Conservation (phyloP, 2,329 filamentous ascomycete species). For the Aspergillus sp. region DNA sequence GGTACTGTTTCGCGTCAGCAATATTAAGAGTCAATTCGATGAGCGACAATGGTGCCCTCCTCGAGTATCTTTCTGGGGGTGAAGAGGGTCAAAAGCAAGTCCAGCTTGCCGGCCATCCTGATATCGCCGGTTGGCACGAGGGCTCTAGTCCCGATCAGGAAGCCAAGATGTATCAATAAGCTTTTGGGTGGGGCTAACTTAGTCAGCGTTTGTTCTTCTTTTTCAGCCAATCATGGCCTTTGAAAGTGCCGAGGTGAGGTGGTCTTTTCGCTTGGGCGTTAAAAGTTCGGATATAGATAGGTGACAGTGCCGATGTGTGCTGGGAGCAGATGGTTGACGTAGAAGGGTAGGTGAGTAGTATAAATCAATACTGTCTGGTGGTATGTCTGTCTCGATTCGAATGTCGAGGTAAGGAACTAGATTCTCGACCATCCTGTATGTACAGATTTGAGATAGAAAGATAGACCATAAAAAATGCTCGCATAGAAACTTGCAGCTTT, state of each 20-base stretch:
- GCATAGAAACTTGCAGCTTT: too few relatives aligned
- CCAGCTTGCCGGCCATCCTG: neutral
- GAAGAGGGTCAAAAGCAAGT: neutral
- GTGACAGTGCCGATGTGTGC: neutral
- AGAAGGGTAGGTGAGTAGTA: too few relatives aligned
- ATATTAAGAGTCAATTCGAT: neutral
- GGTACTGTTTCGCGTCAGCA: neutral
- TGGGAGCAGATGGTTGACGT: too few relatives aligned
- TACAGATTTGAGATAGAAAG: too few relatives aligned
- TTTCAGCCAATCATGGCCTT: neutral
- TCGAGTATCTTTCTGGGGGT: too few relatives aligned
- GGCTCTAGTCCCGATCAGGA: neutral
- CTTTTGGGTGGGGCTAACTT: neutral
- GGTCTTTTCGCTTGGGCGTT: neutral
- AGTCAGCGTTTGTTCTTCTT: neutral
- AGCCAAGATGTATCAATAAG: neutral
- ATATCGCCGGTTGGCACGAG: neutral
- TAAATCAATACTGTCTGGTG: too few relatives aligned
- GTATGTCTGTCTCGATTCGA: too few relatives aligned
- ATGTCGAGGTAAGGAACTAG: too few relatives aligned
- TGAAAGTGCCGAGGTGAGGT: neutral
- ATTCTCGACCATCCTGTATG: too few relatives aligned
- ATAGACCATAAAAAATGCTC: too few relatives aligned
- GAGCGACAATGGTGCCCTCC: neutral
- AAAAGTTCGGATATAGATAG: neutral